Conservation (phyloP, 768 basidiomycete genomes). For the Dictyophora rubrovolvata region DNA sequence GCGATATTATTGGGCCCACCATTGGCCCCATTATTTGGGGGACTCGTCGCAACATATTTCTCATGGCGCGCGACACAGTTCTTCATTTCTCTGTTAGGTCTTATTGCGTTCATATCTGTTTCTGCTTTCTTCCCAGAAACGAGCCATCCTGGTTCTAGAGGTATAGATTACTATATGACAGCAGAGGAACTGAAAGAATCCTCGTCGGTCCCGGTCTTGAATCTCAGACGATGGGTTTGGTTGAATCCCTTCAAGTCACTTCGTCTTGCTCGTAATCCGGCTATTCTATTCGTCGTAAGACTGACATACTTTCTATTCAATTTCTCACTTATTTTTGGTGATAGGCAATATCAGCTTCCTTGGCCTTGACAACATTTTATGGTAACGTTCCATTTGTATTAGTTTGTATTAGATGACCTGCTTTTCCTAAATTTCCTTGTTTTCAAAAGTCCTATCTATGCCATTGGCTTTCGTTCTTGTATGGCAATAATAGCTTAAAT, state of each 20-base stretch:
- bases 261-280: constrained; percentile 2
- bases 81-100: background rate
- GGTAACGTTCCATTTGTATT: background rate
- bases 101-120: constrained; percentile 1
- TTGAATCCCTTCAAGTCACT: constrained; percentile 52
- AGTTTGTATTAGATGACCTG: background rate
- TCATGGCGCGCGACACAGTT: constrained; percentile 1
- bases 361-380: background rate
- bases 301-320: background rate
- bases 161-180: background rate
- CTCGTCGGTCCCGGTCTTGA: background rate
- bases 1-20: constrained; percentile 24
- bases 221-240: constrained; percentile 21
- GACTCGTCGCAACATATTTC: background rate
- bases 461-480: background rate
- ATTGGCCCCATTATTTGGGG: constrained; percentile 7
- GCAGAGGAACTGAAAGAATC: background rate
- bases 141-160: background rate
- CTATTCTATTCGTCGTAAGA: constrained; percentile 3
- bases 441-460: background rate
- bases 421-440: background rate
- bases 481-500: background rate
- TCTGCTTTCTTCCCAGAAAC: background rate
- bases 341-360: background rate
- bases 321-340: background rate